phyloP scores from a whole-genome alignment of 352 stramenopile species.

The Pythium chondricola region DNA sequence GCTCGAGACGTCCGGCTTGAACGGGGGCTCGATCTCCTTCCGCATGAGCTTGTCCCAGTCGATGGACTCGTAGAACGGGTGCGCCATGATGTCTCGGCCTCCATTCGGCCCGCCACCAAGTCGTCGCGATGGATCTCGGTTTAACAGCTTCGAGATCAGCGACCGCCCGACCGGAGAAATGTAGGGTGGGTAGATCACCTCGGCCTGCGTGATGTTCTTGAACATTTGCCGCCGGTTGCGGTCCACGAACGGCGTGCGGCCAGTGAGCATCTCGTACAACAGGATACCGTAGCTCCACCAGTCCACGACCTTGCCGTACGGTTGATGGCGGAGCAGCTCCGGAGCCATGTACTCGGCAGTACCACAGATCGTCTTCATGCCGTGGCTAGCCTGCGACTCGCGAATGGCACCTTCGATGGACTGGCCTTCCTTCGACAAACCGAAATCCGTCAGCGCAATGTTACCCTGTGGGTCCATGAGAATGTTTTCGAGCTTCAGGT shows the following conservation, averaged over 20 bases:
- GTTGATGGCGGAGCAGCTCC: conserved; percentile 75
- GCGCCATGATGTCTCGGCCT: conserved; percentile 84
- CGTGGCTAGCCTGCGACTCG: conserved; percentile 63
- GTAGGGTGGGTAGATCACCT: conserved; percentile 85
- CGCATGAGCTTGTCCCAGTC: conserved; percentile 84
- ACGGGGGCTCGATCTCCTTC: conserved; percentile 79
- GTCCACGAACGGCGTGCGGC: conserved; percentile 82
- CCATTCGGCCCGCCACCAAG: conserved; percentile 87
- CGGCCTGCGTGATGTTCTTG: conserved; percentile 88
- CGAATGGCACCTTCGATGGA: conserved; percentile 77
- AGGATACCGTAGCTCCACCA: conserved; percentile 90
- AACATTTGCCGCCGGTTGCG: conserved; percentile 87
- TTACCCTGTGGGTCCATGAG: conserved; percentile 86
- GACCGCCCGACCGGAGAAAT: conserved; percentile 68
- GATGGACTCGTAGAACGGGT: conserved; percentile 80
- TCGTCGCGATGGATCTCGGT: conserved; percentile 89
- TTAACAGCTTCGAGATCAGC: conserved; percentile 88
- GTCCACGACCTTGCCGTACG: conserved; percentile 87
- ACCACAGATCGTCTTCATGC: conserved; percentile 88
- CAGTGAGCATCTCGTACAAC: conserved; percentile 87
- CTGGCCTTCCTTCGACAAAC: conserved; percentile 83
- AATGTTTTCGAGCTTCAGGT: conserved; percentile 89
- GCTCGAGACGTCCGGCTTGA: conserved; percentile 70
- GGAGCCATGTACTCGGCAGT: conserved; percentile 88
- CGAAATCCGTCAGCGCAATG: conserved; percentile 85